Evolutionary conservation across 202 grass and related monocot species (phyloP).

Genomic region (Setaria italica): DNA sequence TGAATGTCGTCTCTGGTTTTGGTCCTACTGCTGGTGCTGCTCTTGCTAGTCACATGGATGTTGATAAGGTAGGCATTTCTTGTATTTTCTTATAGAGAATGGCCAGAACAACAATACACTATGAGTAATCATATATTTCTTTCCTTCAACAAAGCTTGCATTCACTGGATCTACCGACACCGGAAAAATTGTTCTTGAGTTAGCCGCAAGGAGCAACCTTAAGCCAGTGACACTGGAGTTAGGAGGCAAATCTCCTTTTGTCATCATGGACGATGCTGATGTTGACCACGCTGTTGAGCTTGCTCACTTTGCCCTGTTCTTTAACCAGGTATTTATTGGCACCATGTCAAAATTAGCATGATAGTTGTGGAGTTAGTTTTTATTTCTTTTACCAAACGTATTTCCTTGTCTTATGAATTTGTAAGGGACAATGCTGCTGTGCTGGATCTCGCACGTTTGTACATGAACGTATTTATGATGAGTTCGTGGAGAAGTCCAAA

Average conservation of each 20-base stretch:
- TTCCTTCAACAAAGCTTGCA: constrained; percentile 61
- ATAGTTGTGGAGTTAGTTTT: background rate
- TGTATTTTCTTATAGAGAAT: constrained; percentile 1
- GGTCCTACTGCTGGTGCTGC: constrained; percentile 96
- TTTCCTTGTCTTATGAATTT: constrained; percentile 25
- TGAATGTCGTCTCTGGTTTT: constrained; percentile 88
- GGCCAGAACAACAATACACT: background rate
- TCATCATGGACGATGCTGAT: constrained; percentile 96
- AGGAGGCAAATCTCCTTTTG: constrained; percentile 95
- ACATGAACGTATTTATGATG: constrained; percentile 85
- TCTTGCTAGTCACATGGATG: constrained; percentile 98
- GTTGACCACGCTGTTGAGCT: constrained; percentile 92
- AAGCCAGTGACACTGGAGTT: constrained; percentile 91
- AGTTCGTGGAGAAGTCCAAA: constrained; percentile 97
- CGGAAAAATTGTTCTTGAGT: constrained; percentile 83
- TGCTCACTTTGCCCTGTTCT: constrained; percentile 92
- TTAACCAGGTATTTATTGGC: constrained; percentile 75
- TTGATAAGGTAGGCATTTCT: constrained; percentile 81
- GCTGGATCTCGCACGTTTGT: constrained; percentile 99
- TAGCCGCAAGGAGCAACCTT: constrained; percentile 94
- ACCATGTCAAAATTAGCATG: constrained; percentile 3
- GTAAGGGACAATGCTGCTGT: constrained; percentile 91
- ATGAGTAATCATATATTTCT: constrained; percentile 2
- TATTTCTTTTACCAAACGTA: background rate
- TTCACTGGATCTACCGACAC: constrained; percentile 96